Conservation (phyloP, 2,329 filamentous ascomycete species). For the Colletotrichum eleusines region DNA sequence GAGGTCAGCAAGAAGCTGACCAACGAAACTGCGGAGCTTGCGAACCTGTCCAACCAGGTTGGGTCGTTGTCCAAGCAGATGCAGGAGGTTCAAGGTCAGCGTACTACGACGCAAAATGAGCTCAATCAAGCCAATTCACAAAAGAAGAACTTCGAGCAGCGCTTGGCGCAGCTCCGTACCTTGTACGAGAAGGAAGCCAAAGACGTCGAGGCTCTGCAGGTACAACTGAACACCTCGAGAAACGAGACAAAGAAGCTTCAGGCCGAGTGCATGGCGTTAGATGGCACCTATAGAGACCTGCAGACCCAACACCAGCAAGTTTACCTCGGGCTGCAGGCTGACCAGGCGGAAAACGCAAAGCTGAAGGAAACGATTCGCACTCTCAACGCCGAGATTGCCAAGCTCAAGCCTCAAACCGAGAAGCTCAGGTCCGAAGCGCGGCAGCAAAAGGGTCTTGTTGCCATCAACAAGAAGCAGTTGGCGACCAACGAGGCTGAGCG, state of each 20-base stretch:
- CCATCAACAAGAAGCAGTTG: constrained; percentile 98
- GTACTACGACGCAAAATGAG: constrained; percentile 82
- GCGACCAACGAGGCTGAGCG: constrained; percentile 89
- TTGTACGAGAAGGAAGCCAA: constrained; percentile 95
- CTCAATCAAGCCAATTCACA: constrained; percentile 84
- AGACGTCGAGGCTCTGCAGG: constrained; percentile 85
- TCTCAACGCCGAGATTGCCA: constrained; percentile 83
- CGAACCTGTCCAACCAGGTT: constrained; percentile 96
- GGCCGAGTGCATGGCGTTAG: constrained; percentile 84
- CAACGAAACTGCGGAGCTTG: constrained; percentile 90
- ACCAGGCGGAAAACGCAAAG: constrained; percentile 87
- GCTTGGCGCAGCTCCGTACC: constrained; percentile 85
- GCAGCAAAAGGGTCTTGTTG: constrained; percentile 95
- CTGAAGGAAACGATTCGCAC: constrained; percentile 90
- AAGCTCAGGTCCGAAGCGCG: constrained; percentile 92
- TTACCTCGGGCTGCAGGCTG: constrained; percentile 79
- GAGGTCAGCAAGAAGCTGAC: constrained; percentile 90
- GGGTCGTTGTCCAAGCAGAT: constrained; percentile 92
- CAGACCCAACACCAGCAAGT: constrained; percentile 86
- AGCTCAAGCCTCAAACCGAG: constrained; percentile 90
- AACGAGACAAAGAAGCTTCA: constrained; percentile 88
- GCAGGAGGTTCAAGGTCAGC: constrained; percentile 90
- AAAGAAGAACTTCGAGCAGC: constrained; percentile 92
- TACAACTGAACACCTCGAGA: constrained; percentile 80
- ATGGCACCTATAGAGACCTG: constrained; percentile 84